Evolutionary conservation across 305 asterid genomes (phyloP), one percentile per base, ranked within the genome.

Genomic region (Rubia tinctorum): DNA sequence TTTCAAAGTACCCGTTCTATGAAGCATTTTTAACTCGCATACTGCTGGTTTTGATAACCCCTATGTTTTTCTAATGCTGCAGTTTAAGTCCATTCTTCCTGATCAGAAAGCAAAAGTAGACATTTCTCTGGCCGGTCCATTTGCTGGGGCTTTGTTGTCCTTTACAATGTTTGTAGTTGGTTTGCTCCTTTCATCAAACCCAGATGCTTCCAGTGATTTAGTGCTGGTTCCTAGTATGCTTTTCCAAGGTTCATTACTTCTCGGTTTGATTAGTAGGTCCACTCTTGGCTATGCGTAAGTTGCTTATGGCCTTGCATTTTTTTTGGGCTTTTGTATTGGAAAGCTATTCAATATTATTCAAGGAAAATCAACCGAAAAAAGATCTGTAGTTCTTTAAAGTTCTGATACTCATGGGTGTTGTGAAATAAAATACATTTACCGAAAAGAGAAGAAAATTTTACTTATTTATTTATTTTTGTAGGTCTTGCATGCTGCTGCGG

Each of bases 31-130:
- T 14, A 12, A 44, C 15, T 68, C 17, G 6, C 15, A 27, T 55
- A 34, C 8, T 53, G 69, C 56, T 22, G 62, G 61, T 47, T 47
- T 13, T 74, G 68, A 56, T 69, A 66, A 23, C 74, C 51, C 37
- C 55, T 56, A 39, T 60, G 67, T 42, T 79, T 3, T 73, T 74
- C 71, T 73, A 62, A 49, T 77, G 78, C 66, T 82, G 86, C 81
- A 93, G 98, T 91, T 93, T 89, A 93, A 89, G 82, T 93, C 98
- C 37, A 91, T 93, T 85, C 96, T 93, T 68, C 98, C 96, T 27
- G 96, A 93, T 85, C 91, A 91, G 37, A 89, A 89, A 78, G 85
- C 97, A 69, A 83, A 89, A 80, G 89, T 93, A 56, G 98, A 93
- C 81, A 84, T 93, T 78, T 91, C 98, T 67, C 63, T 93, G 77